A percentile compares a stretch with the other conserved stretches of the same genome.
phyloP scores from a whole-genome alignment of 1,284 basidiomycete genomes.

The Papiliotrema terrestris region DNA sequence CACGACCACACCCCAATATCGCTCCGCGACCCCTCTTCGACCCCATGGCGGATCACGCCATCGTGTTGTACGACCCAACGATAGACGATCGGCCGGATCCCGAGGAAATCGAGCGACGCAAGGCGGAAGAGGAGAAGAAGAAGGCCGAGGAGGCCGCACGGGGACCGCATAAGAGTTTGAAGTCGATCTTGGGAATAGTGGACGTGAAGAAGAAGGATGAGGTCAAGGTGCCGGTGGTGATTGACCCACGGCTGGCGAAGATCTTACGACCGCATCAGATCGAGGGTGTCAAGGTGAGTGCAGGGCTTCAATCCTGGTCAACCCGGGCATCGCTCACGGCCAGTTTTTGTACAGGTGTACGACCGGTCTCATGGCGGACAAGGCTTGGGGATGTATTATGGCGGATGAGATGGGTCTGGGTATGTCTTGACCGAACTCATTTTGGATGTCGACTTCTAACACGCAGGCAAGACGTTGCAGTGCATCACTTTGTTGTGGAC shows the following conservation, averaged over 20 bases:
- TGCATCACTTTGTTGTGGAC: slow-evolving; percentile 97
- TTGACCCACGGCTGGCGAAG: slow-evolving; percentile 82
- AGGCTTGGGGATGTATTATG: slow-evolving; percentile 97
- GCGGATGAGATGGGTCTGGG: slow-evolving; percentile 99
- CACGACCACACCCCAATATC: slow-evolving; percentile 75
- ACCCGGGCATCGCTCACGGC: slow-evolving; percentile 19
- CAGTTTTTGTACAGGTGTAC: slow-evolving; percentile 91
- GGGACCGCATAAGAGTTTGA: slow-evolving; percentile 83
- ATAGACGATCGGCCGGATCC: slow-evolving; percentile 87
- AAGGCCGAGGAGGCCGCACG: slow-evolving; percentile 62
- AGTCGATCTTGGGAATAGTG: slow-evolving; percentile 71
- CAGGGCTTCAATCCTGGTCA: neutral
- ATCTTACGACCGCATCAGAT: slow-evolving; percentile 95
- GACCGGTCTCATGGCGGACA: slow-evolving; percentile 85
- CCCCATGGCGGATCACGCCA: slow-evolving; percentile 96
- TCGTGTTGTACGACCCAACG: slow-evolving; percentile 96
- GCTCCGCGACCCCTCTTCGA: slow-evolving; percentile 90
- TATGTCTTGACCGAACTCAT: slow-evolving; percentile 29
- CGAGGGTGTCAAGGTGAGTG: slow-evolving; percentile 87
- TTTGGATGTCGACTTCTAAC: too few relatives aligned
- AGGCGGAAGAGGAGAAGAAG: slow-evolving; percentile 62
- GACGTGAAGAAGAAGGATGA: slow-evolving; percentile 61
- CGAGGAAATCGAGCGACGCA: slow-evolving; percentile 51
- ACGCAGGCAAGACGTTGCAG: slow-evolving; percentile 82
- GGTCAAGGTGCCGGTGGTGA: slow-evolving; percentile 91